Base-by-base conservation (phyloP, 371 early-diverging fungal genomes). In the Coemansia sp. region DNA sequence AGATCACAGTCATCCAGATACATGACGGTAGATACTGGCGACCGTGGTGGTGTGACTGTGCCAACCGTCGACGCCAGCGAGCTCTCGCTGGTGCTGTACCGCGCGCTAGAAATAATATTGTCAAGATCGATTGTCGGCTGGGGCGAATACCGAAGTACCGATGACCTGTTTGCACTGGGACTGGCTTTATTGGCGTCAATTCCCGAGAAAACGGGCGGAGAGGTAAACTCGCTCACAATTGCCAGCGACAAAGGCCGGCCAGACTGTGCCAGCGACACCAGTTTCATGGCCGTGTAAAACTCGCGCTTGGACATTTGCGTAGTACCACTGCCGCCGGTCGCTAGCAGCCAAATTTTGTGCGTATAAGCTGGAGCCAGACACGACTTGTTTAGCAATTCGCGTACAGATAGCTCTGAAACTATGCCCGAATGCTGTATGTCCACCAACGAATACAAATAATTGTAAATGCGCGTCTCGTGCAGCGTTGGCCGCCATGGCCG, bases 401-500 rank as follows among this genome's bases (percentile, higher is more conserved):
- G 30, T 9, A 67, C 68, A 7, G 54, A 30, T 20, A 23, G 52
- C 5, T 47, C 23, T 12, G 52, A 11, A 8, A 59, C 59, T 25
- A 59, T 23, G 2, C 68, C 64, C 3, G 20, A 39, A 5, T 42
- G 58, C 18, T 63, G 42, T 5, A 40, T 59, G 61, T 72, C 68
- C 0, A 68, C 30, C 14, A 59, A 54, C 16, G 59, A 54, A 42
- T 62, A 72, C 8, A 71, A 26, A 20, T 71, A 37, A 53, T 63
- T 63, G 55, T 68, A 72, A 30, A 57, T 62, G n/a, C 64, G 63
- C 6, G 40, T 63, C 54, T 72, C 72, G 33, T 62, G 64, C n/a
- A 67, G 54, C 5, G 72, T 57, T 7, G 72, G 72, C 21, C 72
- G 54, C 72, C 72, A 72, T 8, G 72, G 72, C 16, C 68, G 69